Conservation (phyloP, 139 green algal genomes). For the Tetraselmis chui region DNA sequence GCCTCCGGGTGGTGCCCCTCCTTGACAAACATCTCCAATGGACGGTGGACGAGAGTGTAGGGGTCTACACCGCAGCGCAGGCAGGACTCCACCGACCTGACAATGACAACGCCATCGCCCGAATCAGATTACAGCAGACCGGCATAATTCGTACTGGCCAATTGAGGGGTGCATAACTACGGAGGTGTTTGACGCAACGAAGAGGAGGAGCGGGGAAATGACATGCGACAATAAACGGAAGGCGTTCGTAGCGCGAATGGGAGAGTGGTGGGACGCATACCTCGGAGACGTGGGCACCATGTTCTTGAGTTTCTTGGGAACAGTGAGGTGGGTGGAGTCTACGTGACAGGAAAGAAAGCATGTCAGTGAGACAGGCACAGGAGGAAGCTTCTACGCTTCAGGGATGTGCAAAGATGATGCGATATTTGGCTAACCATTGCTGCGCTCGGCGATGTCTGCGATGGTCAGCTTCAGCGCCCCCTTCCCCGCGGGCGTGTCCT, state of each 20-base stretch:
- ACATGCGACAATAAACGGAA: too few relatives aligned
- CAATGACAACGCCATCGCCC: too few relatives aligned
- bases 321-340: neutral
- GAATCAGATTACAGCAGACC: too few relatives aligned
- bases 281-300: neutral
- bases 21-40: neutral
- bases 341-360: neutral
- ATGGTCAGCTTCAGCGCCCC: neutral
- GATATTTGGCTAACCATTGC: too few relatives aligned
- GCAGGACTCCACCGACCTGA: neutral
- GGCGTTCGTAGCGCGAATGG: too few relatives aligned
- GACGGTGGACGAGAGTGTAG: neutral
- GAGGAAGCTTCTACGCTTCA: too few relatives aligned
- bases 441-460: neutral
- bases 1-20: neutral
- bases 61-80: neutral
- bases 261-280: neutral
- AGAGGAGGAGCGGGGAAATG: too few relatives aligned
- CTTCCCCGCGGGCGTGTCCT: neutral
- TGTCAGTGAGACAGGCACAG: neutral
- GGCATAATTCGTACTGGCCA: too few relatives aligned
- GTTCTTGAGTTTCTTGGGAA: neutral
- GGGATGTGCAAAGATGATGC: too few relatives aligned
- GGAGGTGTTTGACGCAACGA: too few relatives aligned
- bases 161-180: too few relatives aligned